A percentile compares a stretch with the other conserved stretches of the same genome.
Evolutionary conservation across 495 filamentous ascomycete genomes (phyloP).

Genomic region (Penicillium pancosmium): DNA sequence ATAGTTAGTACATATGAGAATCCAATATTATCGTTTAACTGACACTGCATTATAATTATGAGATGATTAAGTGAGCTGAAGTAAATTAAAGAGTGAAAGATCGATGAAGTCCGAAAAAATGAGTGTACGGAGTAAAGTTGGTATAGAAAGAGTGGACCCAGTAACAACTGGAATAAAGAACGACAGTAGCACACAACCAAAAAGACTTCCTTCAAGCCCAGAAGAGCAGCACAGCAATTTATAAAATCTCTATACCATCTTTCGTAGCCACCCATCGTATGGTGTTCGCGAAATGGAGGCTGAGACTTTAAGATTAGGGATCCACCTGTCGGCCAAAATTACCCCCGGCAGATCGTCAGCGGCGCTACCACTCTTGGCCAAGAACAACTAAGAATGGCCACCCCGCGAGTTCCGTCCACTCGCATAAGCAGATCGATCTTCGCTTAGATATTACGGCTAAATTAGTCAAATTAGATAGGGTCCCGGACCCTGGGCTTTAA

Average conservation of each 20-base stretch:
- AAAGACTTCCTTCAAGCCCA: background rate
- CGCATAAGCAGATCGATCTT: background rate
- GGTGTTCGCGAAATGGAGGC: background rate
- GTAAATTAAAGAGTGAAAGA: background rate
- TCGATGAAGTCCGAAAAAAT: background rate
- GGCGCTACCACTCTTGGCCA: background rate
- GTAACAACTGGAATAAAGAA: slow-evolving; percentile 6
- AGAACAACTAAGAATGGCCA: too few species aligned
- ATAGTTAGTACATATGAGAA: background rate
- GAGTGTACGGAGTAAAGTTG: background rate
- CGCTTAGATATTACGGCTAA: background rate
- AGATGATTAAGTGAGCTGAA: background rate
- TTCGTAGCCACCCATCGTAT: background rate
- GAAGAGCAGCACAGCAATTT: background rate
- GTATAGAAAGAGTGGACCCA: slow-evolving; percentile 5
- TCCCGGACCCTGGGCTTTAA: background rate
- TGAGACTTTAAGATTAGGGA: slow-evolving; percentile 3
- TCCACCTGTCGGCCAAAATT: slow-evolving; percentile 7
- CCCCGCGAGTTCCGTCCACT: background rate
- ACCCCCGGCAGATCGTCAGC: background rate
- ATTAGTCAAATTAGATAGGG: background rate
- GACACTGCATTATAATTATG: background rate
- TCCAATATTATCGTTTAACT: background rate
- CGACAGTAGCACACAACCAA: background rate
- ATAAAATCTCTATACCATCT: background rate